Evolutionary conservation across 2,329 filamentous ascomycete species (phyloP).

Genomic region (Colletotrichum cordylinicola): DNA sequence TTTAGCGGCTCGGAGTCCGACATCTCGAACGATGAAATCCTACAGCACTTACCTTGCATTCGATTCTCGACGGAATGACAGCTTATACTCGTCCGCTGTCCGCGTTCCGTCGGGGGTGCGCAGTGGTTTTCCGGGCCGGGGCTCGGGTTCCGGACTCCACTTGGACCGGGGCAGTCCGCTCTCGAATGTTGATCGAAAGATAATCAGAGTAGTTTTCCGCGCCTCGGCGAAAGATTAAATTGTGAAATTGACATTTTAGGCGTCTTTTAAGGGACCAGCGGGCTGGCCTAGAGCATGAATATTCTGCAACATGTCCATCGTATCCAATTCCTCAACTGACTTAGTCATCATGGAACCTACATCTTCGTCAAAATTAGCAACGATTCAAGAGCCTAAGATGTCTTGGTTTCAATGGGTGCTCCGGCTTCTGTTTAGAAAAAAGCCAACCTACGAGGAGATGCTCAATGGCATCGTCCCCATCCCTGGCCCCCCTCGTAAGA

Average conservation of each 20-base stretch:
- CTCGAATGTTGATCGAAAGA: neutral
- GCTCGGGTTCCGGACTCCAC: neutral
- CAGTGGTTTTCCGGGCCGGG: neutral
- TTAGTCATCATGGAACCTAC: neutral
- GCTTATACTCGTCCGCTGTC: neutral
- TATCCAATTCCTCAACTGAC: neutral
- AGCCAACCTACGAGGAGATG: neutral
- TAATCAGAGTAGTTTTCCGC: neutral
- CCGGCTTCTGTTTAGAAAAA: neutral
- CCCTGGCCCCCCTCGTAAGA: neutral
- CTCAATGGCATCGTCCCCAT: neutral
- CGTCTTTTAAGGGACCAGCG: neutral
- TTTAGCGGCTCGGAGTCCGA: neutral
- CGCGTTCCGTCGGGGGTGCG: neutral
- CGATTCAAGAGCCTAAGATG: neutral
- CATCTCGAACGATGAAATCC: neutral
- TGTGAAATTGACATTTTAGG: neutral
- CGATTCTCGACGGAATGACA: neutral
- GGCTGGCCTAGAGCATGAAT: neutral
- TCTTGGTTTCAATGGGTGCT: neutral
- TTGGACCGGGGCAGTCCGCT: neutral
- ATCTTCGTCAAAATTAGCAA: neutral
- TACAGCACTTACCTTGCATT: rapidly evolving
- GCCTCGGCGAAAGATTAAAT: neutral
- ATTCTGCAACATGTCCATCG: neutral